phyloP scores from a whole-genome alignment of 306 rosid genomes.

The Amphicarpaea edgeworthii region DNA sequence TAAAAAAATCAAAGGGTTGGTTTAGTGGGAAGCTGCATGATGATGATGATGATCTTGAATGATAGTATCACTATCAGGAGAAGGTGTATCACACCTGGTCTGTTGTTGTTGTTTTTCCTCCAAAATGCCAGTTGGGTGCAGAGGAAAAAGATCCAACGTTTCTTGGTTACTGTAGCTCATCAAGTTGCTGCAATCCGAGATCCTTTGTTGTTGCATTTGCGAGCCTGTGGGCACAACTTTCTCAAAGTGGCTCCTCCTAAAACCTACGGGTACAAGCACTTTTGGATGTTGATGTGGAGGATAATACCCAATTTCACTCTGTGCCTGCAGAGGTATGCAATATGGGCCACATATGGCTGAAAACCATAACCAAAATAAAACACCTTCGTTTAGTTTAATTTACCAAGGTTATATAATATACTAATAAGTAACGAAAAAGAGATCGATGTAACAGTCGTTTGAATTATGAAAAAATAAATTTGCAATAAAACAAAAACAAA shows the following conservation, averaged over 20 bases:
- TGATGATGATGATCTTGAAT: background rate
- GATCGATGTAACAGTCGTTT: background rate
- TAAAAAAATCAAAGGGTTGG: slow-evolving; percentile 54
- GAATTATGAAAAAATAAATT: slow-evolving; percentile 7
- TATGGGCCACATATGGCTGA: slow-evolving; percentile 68
- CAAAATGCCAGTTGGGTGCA: slow-evolving; percentile 78
- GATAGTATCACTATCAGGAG: slow-evolving; percentile 17
- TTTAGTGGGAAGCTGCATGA: slow-evolving; percentile 23
- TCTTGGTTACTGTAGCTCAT: slow-evolving; percentile 48
- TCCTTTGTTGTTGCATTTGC: slow-evolving; percentile 44
- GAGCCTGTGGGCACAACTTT: slow-evolving; percentile 37
- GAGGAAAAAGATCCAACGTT: slow-evolving; percentile 82
- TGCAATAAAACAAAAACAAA: background rate
- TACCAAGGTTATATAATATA: background rate
- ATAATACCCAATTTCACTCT: slow-evolving; percentile 50
- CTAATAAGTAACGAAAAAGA: background rate
- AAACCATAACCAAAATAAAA: background rate
- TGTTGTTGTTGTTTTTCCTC: slow-evolving; percentile 38
- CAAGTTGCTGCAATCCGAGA: slow-evolving; percentile 19
- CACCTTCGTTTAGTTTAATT: background rate
- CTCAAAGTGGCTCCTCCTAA: slow-evolving; percentile 47
- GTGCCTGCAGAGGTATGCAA: slow-evolving; percentile 60
- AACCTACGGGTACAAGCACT: slow-evolving; percentile 49
- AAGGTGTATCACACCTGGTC: slow-evolving; percentile 39
- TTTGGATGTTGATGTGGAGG: slow-evolving; percentile 53